Evolutionary conservation across 129 eudicot genomes (phyloP), one percentile per base, ranked within the genome.

Genomic region (Lactuca sativa): DNA sequence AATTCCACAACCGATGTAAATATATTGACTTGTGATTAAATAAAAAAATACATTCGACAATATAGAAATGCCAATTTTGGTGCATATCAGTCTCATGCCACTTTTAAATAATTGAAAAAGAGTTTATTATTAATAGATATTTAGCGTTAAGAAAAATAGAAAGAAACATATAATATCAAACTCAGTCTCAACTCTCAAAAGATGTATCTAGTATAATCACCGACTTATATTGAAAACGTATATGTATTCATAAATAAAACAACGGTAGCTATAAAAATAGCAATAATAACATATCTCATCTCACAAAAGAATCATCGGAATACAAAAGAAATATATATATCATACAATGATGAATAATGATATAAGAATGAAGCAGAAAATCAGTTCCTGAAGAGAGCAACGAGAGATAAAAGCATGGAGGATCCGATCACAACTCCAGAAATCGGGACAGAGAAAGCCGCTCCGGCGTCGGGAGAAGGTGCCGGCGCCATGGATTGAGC

Each of bases 401-500:
- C 66, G 11, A 83, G 72, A 43, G 87, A 74, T 34, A 79, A 41
- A 73, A 83, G 15, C 49, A 83, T 16, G 31, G 84, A 78, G 17
- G 80, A 41, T 15, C 56, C 84, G 12, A 83, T 82, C 16, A 76
- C 14, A 6, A 77, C 77, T 16, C 68, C 64, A 16, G 92, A 77
- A 4, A 67, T 54, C 4, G 84, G 77, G 34, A 83, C 16, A 16
- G 84, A 83, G 71, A 53, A 80, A 6, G 72, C 88, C 2, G 78
- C 74, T 18, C 92, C 92, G 54, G 74, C 84, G 25, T 80, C 84
- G 1, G 86, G 88, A 4, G 86, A 68, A 10, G 92, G 88, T 18
- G 86, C 85, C 31, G 92, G 86, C 5, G 92, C 84, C 61, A 57
- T 41, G 12, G 64, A 81, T 67, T 82, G 83, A 1, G 75, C 75